These are phyloP conservation scores for Xylaria longipes DNA, from an alignment of 495 filamentous ascomycete genomes.

Conservation along the genomic window DNA sequence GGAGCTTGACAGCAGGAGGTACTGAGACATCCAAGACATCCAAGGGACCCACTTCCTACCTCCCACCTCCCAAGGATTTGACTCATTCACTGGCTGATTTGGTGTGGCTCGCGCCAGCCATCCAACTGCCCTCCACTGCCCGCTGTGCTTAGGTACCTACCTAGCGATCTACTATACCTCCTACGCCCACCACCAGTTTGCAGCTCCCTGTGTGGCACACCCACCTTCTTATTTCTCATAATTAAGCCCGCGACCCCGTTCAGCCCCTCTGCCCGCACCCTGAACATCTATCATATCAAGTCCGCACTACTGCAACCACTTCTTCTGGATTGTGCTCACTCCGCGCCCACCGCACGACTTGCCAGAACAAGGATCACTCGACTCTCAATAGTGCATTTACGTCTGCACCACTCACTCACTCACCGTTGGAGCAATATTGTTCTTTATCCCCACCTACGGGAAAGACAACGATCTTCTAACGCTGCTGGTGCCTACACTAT, in stretches of 20 bases:
- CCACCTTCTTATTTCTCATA: not conserved
- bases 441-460: not conserved
- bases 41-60: conserved; percentile 14
- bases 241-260: not conserved
- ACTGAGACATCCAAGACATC: not conserved
- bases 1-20: not conserved
- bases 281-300: conserved; percentile 12
- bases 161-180: not conserved
- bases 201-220: not conserved
- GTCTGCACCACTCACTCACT: not conserved
- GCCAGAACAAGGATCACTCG: conserved; percentile 14
- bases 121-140: conserved; percentile 1
- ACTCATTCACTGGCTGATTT: conserved; percentile 16
- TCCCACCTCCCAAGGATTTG: conserved; percentile 9
- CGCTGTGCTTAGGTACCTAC: not conserved
- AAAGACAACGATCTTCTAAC: not conserved
- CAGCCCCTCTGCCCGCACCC: conserved; percentile 14
- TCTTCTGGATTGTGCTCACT: conserved; percentile 3
- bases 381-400: conserved; percentile 5
- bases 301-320: conserved; percentile 26
- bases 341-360: conserved; percentile 2
- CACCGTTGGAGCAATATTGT: conserved; percentile 3
- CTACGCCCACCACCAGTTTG: not conserved
- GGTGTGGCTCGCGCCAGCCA: conserved; percentile 8
- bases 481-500: conserved; percentile 2